Evolutionary conservation across 768 basidiomycete genomes (phyloP).

Genomic region (Cyathus striatus): DNA sequence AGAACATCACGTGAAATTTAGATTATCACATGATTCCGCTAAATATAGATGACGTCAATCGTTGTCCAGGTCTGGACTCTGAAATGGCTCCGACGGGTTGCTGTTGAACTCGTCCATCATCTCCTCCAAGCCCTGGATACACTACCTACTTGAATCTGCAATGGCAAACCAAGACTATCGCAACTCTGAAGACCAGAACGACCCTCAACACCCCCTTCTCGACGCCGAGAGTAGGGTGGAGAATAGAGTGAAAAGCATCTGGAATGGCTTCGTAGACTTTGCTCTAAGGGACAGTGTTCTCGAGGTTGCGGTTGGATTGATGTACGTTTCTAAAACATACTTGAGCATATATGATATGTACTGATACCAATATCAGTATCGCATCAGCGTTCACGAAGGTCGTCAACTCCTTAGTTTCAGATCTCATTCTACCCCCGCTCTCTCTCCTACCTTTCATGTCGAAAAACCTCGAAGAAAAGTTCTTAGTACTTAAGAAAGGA

Average conservation of each 20-base stretch:
- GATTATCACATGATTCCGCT: no score
- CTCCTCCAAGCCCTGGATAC: no score
- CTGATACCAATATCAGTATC: constrained; percentile 13
- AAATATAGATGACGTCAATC: no score
- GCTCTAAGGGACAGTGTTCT: constrained; percentile 38
- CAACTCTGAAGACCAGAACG: neutral
- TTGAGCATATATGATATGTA: neutral
- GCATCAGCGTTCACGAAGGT: constrained; percentile 35
- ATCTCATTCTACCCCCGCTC: constrained; percentile 34
- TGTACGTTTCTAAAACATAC: constrained; percentile 15
- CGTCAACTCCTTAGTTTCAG: constrained; percentile 37
- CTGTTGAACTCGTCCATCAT: no score
- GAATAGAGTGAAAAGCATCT: constrained; percentile 16
- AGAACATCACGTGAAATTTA: no score
- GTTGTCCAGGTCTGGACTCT: no score
- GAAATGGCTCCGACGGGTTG: no score
- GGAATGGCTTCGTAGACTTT: constrained; percentile 24
- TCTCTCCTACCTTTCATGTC: constrained; percentile 38
- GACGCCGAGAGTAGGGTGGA: constrained; percentile 12
- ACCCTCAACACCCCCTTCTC: constrained; percentile 5
- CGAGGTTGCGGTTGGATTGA: constrained; percentile 41
- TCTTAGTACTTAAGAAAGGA: constrained; percentile 28
- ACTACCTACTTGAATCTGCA: no score
- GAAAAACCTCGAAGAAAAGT: constrained; percentile 39
- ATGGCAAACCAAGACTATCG: neutral